Evolutionary conservation across 1,284 basidiomycete species (phyloP).

Genomic region (Phylloboletellus chloephorus): DNA sequence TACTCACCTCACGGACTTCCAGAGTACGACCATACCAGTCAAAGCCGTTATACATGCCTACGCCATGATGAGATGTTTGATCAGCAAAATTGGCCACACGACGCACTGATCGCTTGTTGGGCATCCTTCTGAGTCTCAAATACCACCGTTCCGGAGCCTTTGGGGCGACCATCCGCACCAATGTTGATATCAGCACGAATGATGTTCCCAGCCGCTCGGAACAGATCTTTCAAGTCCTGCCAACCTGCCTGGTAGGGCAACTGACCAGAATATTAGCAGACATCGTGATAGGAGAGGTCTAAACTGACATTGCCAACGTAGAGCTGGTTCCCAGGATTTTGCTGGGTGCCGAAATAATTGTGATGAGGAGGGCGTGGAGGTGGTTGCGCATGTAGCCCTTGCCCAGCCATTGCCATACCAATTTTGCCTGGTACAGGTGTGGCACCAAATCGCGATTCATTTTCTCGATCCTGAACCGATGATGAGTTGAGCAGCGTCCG

Average conservation of each 20-base stretch:
- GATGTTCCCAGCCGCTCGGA: slow-evolving; percentile 91
- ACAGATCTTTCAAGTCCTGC: slow-evolving; percentile 98
- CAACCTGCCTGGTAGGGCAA: slow-evolving; percentile 93
- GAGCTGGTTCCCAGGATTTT: slow-evolving; percentile 81
- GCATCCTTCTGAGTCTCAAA: slow-evolving; percentile 91
- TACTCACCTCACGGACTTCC: slow-evolving; percentile 83
- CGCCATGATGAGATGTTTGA: slow-evolving; percentile 4
- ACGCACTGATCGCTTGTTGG: slow-evolving; percentile 81
- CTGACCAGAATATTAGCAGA: slow-evolving; percentile 38
- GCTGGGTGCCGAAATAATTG: slow-evolving; percentile 56
- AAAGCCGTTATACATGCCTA: slow-evolving; percentile 91
- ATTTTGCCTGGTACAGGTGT: slow-evolving; percentile 91
- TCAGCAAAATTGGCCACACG: slow-evolving; percentile 1
- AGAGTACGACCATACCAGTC: slow-evolving; percentile 91
- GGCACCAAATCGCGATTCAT: slow-evolving; percentile 89
- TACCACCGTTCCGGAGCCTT: slow-evolving; percentile 93
- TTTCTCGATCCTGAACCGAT: slow-evolving; percentile 81
- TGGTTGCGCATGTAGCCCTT: slow-evolving; percentile 66
- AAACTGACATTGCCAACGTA: slow-evolving; percentile 83
- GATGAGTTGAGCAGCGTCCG: slow-evolving; percentile 1
- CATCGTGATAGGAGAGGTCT: not conserved
- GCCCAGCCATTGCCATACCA: slow-evolving; percentile 83
- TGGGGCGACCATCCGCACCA: slow-evolving; percentile 85
- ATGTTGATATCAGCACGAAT: slow-evolving; percentile 93
- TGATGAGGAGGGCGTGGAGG: slow-evolving; percentile 71